Conservation (phyloP, 352 stramenopile species). For the Phytophthora nicotianae region DNA sequence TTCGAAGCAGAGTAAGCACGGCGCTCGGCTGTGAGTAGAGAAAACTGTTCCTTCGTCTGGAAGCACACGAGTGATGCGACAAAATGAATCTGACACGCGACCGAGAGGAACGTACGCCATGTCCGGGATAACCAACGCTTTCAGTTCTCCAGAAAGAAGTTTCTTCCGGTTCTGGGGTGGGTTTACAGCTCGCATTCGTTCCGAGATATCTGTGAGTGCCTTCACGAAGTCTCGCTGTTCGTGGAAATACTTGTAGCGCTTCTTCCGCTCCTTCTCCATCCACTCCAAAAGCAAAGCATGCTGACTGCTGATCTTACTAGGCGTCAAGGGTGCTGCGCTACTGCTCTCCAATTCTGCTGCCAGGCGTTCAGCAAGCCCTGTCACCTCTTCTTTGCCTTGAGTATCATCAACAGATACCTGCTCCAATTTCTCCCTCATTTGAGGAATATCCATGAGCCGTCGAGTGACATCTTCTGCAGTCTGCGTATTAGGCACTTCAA, state of each 20-base stretch:
- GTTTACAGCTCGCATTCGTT: slow-evolving; percentile 70
- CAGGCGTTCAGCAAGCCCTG: slow-evolving; percentile 11
- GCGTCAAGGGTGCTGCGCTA: slow-evolving; percentile 2
- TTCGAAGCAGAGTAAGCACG: slow-evolving; percentile 79
- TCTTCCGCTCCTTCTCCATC: slow-evolving; percentile 81
- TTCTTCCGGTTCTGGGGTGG: slow-evolving; percentile 70
- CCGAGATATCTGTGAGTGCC: slow-evolving; percentile 70
- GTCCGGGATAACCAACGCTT: slow-evolving; percentile 50
- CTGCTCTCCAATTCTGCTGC: not conserved
- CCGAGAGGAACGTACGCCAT: slow-evolving; percentile 84
- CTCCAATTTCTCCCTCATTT: slow-evolving; percentile 55
- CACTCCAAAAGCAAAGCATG: slow-evolving; percentile 68
- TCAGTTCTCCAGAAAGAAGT: slow-evolving; percentile 53
- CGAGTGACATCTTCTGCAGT: slow-evolving; percentile 44
- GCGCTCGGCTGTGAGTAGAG: slow-evolving; percentile 77
- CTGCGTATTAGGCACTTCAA: slow-evolving; percentile 50
- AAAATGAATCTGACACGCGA: slow-evolving; percentile 72
- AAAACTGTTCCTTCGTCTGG: slow-evolving; percentile 80
- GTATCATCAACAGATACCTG: slow-evolving; percentile 28
- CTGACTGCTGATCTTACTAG: slow-evolving; percentile 20
- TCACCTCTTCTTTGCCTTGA: slow-evolving; percentile 9
- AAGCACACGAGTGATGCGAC: slow-evolving; percentile 68
- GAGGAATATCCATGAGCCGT: slow-evolving; percentile 59
- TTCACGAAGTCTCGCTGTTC: slow-evolving; percentile 80
- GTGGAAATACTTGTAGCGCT: slow-evolving; percentile 85